Conservation (phyloP, 805 yeast genomes). For the Suhomyces faveliae region DNA sequence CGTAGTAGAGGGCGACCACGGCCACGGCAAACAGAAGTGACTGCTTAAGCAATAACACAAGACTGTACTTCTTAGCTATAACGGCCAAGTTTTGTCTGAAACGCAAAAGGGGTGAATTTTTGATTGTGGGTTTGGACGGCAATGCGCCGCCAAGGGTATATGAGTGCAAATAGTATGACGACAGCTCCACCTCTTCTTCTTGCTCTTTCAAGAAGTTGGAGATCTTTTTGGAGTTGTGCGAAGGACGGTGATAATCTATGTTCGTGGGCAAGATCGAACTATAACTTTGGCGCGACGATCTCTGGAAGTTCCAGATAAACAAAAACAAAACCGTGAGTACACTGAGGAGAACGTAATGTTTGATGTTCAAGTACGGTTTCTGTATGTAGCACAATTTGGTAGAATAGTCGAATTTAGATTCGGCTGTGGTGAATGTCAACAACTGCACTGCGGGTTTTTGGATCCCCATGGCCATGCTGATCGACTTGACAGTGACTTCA, state of each 20-base stretch:
- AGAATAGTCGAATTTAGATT: constrained; percentile 21
- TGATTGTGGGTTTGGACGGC: neutral
- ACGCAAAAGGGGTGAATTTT: neutral
- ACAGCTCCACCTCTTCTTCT: constrained; percentile 11
- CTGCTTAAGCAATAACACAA: constrained; percentile 19
- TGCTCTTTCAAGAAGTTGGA: constrained; percentile 30
- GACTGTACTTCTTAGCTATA: constrained; percentile 19
- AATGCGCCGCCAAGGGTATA: constrained; percentile 2
- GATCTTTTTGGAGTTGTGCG: constrained; percentile 24
- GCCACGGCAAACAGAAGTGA: constrained; percentile 15
- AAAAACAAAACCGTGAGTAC: constrained; percentile 27
- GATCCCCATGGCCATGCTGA: constrained; percentile 93
- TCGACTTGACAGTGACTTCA: constrained; percentile 85
- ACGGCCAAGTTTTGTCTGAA: neutral
- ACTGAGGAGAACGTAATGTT: constrained; percentile 37
- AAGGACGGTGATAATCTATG: constrained; percentile 12
- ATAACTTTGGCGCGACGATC: constrained; percentile 26
- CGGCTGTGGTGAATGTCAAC: constrained; percentile 20
- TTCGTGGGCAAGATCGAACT: constrained; percentile 23
- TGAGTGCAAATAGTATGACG: constrained; percentile 10
- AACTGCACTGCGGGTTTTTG: constrained; percentile 46
- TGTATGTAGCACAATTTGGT: constrained; percentile 47
- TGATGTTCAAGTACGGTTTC: constrained; percentile 43
- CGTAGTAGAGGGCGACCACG: constrained; percentile 20
- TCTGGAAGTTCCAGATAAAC: constrained; percentile 29